Conservation (phyloP, 2,329 filamentous ascomycete species). For the Aureobasidium zeae region DNA sequence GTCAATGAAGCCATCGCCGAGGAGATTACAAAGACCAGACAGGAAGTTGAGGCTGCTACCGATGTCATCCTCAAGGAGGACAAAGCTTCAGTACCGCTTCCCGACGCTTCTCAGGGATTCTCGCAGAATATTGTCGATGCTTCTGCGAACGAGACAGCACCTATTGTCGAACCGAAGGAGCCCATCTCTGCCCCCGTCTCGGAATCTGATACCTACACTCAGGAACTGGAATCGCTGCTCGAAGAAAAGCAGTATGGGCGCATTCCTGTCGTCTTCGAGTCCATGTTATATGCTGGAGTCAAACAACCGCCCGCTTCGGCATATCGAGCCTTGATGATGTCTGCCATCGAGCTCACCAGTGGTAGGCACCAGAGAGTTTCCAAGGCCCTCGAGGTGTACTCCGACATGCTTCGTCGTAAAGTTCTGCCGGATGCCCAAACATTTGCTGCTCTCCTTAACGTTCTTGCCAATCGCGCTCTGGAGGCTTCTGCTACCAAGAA, state of each 20-base stretch:
- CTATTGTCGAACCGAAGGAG: not conserved
- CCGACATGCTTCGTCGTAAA: constrained; percentile 85
- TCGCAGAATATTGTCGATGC: not conserved
- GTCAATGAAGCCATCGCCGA: constrained; percentile 77
- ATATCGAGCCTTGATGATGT: constrained; percentile 85
- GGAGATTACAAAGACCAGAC: constrained; percentile 58
- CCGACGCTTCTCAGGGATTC: not conserved
- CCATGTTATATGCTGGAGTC: constrained; percentile 73
- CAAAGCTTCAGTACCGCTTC: constrained; percentile 7
- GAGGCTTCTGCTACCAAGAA: constrained; percentile 67
- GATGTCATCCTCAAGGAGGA: constrained; percentile 11
- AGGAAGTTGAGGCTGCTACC: constrained; percentile 34
- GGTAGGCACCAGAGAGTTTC: constrained; percentile 77
- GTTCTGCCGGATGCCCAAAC: constrained; percentile 75
- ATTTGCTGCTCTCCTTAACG: constrained; percentile 75
- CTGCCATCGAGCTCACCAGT: constrained; percentile 71
- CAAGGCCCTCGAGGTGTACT: constrained; percentile 89
- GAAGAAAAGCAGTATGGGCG: constrained; percentile 67
- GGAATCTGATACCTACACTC: constrained; percentile 61
- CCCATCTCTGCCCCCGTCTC: constrained; percentile 29
- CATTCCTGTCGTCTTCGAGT: constrained; percentile 84
- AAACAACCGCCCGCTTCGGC: constrained; percentile 69
- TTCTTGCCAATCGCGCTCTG: constrained; percentile 71
- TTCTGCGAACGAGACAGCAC: not conserved
- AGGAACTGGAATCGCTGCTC: constrained; percentile 67